Evolutionary conservation across 2,329 filamentous ascomycete genomes (phyloP).

Genomic region (Aspergillus carbonarius): DNA sequence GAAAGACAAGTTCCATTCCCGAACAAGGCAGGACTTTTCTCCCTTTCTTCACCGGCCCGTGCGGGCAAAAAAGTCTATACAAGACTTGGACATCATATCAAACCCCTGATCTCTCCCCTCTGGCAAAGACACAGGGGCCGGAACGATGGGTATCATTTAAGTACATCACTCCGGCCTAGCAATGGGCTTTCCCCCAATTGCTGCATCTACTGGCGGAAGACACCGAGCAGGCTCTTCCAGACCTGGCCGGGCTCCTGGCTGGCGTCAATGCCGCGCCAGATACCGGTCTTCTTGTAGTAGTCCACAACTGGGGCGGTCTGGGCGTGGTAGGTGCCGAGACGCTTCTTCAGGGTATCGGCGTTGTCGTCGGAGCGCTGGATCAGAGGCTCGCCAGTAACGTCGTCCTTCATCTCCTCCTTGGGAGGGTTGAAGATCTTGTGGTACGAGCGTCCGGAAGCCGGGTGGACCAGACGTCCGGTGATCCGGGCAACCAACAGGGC

Average conservation of each 20-base stretch:
- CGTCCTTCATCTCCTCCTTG: conserved; percentile 90
- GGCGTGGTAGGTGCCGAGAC: conserved; percentile 85
- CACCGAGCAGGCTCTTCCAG: conserved; percentile 85
- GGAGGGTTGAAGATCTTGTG: conserved; percentile 99
- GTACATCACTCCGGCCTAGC: conserved; percentile 7
- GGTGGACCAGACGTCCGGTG: conserved; percentile 93
- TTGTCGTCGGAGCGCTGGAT: conserved; percentile 98
- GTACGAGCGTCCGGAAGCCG: conserved; percentile 92
- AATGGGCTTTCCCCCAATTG: not conserved
- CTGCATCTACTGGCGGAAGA: conserved; percentile 63
- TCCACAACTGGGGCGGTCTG: conserved; percentile 90
- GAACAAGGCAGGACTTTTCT: not conserved
- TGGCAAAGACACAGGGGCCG: not conserved
- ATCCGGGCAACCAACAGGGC: conserved; percentile 90
- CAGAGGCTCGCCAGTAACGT: conserved; percentile 92
- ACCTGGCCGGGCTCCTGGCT: conserved; percentile 94
- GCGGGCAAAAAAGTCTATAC: not conserved
- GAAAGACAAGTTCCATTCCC: conserved; percentile 16
- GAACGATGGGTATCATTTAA: conserved; percentile 2
- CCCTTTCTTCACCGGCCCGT: not conserved
- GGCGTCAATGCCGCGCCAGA: conserved; percentile 94
- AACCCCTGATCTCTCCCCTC: not conserved
- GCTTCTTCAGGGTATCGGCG: conserved; percentile 92
- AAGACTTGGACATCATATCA: not conserved
- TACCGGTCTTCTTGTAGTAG: conserved; percentile 97